A percentile compares a stretch with the other conserved stretches of the same genome.
Conservation (phyloP, 768 basidiomycete species). For the Amanita brunnescens region DNA sequence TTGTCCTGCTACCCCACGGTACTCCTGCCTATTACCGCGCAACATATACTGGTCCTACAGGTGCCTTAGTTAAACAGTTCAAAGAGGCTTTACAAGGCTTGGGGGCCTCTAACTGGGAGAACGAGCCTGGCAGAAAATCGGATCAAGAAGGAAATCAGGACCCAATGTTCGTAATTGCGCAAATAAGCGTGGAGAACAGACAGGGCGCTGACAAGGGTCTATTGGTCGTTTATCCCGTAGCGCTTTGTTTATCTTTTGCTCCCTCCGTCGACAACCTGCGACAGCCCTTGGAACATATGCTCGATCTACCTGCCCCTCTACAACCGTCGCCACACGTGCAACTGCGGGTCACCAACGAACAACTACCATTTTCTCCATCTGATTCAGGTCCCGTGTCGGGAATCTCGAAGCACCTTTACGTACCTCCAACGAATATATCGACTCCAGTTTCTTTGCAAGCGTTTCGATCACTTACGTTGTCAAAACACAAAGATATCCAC, state of each 20-base stretch:
- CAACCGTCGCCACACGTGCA: slow-evolving; percentile 41
- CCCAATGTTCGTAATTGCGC: slow-evolving; percentile 51
- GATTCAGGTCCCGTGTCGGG: neutral
- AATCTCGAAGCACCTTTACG: neutral
- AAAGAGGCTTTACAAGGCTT: slow-evolving; percentile 52
- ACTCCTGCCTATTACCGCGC: slow-evolving; percentile 67
- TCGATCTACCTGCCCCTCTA: slow-evolving; percentile 55
- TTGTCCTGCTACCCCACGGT: slow-evolving; percentile 60
- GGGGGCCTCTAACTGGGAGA: slow-evolving; percentile 49
- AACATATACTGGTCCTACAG: slow-evolving; percentile 60
- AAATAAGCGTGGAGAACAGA: slow-evolving; percentile 67
- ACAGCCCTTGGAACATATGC: slow-evolving; percentile 43
- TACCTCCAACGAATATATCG: slow-evolving; percentile 5
- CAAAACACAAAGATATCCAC: slow-evolving; percentile 40
- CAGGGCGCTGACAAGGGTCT: slow-evolving; percentile 78
- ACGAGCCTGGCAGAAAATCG: slow-evolving; percentile 7
- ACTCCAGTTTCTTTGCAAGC: slow-evolving; percentile 25
- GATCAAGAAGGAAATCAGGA: neutral
- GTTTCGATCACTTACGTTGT: slow-evolving; percentile 45
- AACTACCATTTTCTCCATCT: slow-evolving; percentile 8
- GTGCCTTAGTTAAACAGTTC: slow-evolving; percentile 55
- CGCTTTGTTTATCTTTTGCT: slow-evolving; percentile 45
- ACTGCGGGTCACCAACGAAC: slow-evolving; percentile 24
- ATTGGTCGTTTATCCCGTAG: slow-evolving; percentile 61
- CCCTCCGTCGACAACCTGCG: slow-evolving; percentile 22